phyloP scores from a whole-genome alignment of 768 basidiomycete species.

The Russula dissimulans region DNA sequence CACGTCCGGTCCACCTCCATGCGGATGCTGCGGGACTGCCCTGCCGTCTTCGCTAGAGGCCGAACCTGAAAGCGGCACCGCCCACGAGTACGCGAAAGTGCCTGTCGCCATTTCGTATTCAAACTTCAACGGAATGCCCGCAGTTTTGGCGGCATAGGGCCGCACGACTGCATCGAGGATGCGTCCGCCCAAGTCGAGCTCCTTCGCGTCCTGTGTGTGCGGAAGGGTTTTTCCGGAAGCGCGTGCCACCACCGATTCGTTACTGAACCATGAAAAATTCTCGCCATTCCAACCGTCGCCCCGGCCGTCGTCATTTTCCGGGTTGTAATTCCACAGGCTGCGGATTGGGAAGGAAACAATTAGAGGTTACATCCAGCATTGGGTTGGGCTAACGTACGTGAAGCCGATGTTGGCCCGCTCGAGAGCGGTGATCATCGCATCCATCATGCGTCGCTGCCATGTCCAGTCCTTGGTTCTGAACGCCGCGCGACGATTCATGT shows the following conservation, averaged over 20 bases:
- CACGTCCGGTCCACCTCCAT: conserved; percentile 20
- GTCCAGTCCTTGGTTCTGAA: conserved; percentile 63
- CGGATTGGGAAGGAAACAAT: neutral
- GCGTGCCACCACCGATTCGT: conserved; percentile 44
- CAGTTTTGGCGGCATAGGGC: conserved; percentile 85
- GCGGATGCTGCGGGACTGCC: neutral
- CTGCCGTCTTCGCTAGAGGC: neutral
- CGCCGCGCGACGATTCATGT: conserved; percentile 61
- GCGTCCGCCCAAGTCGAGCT: conserved; percentile 75
- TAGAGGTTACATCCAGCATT: neutral
- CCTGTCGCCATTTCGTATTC: conserved; percentile 75
- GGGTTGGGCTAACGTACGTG: conserved; percentile 48
- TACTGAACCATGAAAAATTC: conserved; percentile 93
- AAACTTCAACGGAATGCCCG: conserved; percentile 69
- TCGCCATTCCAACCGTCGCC: conserved; percentile 96
- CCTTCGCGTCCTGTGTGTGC: conserved; percentile 51
- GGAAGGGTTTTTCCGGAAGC: conserved; percentile 35
- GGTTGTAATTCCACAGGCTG: conserved; percentile 95
- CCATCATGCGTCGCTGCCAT: conserved; percentile 91
- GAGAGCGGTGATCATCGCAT: conserved; percentile 77
- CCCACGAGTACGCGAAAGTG: conserved; percentile 58
- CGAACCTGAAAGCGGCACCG: conserved; percentile 26
- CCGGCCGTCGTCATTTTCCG: conserved; percentile 61
- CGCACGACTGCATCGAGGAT: conserved; percentile 74
- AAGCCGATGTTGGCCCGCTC: conserved; percentile 73